A percentile compares a stretch with the other conserved stretches of the same genome.
Evolutionary conservation across 164 flowering plant genomes (phyloP).

Genomic region (Kalanchoe fedtschenkoi): DNA sequence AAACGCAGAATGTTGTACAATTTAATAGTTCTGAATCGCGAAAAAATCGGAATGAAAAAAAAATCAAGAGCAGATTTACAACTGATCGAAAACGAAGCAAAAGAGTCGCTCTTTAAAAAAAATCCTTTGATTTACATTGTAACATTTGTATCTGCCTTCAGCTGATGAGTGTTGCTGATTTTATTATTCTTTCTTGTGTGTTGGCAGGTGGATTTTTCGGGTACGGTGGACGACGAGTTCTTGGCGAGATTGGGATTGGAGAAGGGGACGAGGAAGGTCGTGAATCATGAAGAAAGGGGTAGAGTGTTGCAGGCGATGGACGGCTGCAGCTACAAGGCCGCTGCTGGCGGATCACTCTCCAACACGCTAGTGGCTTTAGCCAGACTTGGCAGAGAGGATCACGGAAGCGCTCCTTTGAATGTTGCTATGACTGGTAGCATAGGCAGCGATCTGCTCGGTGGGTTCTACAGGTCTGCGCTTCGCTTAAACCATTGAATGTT

Average conservation of each 20-base stretch:
- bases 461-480: conserved; percentile 63
- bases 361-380: conserved; percentile 85
- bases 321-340: conserved; percentile 93
- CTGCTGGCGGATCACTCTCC: conserved; percentile 96
- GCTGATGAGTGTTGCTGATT: neutral
- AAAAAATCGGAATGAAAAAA: too few species aligned
- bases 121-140: neutral
- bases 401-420: conserved; percentile 51
- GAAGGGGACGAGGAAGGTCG: conserved; percentile 79
- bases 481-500: neutral
- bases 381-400: conserved; percentile 55
- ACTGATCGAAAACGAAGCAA: too few species aligned
- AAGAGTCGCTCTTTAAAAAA: too few species aligned
- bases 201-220: conserved; percentile 85
- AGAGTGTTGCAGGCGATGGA: conserved; percentile 86
- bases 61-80: too few species aligned
- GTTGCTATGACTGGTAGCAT: conserved; percentile 90
- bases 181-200: neutral
- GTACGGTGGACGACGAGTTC: conserved; percentile 65
- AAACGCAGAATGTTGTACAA: too few species aligned
- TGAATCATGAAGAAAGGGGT: conserved; percentile 91
- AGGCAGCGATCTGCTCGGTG: conserved; percentile 89
- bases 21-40: too few species aligned
- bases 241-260: conserved; percentile 60
- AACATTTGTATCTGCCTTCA: neutral